Evolutionary conservation across 208 protist species (phyloP), one percentile per base, ranked within the genome.

Genomic region (Leishmania guyanensis): DNA sequence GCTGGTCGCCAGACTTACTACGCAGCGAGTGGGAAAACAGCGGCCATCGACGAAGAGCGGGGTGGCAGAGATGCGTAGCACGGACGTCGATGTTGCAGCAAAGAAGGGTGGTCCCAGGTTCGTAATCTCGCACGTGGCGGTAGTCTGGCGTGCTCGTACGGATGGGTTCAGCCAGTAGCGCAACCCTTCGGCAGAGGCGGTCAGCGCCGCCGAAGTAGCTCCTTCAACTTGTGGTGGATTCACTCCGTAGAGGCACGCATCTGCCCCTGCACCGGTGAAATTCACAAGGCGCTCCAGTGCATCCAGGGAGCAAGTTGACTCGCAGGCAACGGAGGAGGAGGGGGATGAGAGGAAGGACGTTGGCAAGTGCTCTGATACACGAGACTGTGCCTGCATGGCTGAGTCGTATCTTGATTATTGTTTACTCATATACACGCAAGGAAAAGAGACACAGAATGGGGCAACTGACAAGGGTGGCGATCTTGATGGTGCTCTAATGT

Each of bases 1-100:
- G 56, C 75, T 81, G 2, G 89, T 91, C n/a, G 88, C 86, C 14
- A 95, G 84, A 43, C 85, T 89, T 20, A 95, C 73, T 10, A 93
- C 83, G 54, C 91, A 95, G 12, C 82, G 83, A 1, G 86, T 87
- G 53, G 91, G 91, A 70, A 93, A 95, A 58, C 80, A 80, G n/a
- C 78, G 74, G 43, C 88, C 85, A 54, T 85, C 78, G 9, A 1
- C 48, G 43, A 85, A 79, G 39, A 84, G 81, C 10, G 92, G 88
- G 20, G 76, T 62, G 39, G 88, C 87, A 20, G 77, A 48, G 39
- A 95, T 64, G 51, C 73, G 74, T 71, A 95, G 82, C 36, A 83
- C 50, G 22, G 86, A 80, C 20, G 62, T 43, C 16, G 92, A 91
- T 0, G 76, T 68, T 1, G 84, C 64, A 29, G 76, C 75, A 75